Evolutionary conservation across 208 protist genomes (phyloP).

Genomic region (Trichomonas tenax): DNA sequence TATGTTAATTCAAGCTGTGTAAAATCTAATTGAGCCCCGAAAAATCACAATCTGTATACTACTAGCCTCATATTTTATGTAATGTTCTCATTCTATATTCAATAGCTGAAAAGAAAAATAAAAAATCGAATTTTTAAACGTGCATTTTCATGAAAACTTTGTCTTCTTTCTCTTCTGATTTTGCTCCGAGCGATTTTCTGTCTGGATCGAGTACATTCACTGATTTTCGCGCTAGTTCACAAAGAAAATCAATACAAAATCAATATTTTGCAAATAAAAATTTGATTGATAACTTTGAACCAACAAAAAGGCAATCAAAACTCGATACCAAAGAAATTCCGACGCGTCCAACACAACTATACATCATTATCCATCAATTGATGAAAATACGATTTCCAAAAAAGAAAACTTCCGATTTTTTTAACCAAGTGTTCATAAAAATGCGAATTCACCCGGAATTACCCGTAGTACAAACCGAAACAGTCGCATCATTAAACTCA

Average conservation of each 20-base stretch:
- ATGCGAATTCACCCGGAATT: background rate
- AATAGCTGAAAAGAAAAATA: no score
- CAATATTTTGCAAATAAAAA: background rate
- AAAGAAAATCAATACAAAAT: background rate
- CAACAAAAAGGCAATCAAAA: background rate
- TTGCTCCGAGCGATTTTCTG: background rate
- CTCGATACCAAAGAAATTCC: background rate
- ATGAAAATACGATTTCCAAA: background rate
- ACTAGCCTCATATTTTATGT: no score
- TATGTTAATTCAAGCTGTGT: no score
- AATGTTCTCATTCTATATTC: no score
- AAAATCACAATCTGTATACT: no score
- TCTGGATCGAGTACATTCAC: background rate
- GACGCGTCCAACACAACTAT: background rate
- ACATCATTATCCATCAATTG: background rate
- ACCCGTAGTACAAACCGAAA: background rate
- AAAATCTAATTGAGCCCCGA: no score
- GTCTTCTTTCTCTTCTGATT: background rate
- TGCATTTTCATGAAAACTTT: background rate
- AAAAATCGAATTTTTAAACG: no score
- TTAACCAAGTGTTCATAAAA: background rate
- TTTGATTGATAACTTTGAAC: background rate
- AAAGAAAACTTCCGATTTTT: background rate
- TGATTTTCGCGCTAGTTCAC: background rate
- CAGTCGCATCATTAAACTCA: background rate